Evolutionary conservation across 106 monocot species (phyloP).

Genomic region (Amphibolis antarctica): DNA sequence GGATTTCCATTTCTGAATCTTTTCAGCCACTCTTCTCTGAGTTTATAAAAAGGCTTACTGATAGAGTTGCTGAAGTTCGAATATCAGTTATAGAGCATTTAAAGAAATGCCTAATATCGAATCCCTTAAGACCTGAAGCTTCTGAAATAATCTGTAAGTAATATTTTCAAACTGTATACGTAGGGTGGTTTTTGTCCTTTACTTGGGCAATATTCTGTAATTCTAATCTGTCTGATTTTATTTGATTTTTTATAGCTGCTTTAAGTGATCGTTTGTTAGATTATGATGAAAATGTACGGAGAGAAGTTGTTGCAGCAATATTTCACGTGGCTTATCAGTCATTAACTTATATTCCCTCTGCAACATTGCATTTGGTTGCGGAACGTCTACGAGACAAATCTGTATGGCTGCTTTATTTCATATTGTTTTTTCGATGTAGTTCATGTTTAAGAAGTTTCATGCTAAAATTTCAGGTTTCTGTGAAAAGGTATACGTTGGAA

Average conservation of each 20-base stretch:
- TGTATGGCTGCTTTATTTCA: conserved; percentile 26
- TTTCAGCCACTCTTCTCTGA: conserved; percentile 82
- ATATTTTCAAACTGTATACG: neutral
- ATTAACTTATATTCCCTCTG: conserved; percentile 39
- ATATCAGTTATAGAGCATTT: conserved; percentile 68
- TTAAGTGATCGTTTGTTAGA: conserved; percentile 74
- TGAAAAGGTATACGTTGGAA: conserved; percentile 84
- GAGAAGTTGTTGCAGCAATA: conserved; percentile 75
- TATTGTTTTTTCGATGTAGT: conserved; percentile 1
- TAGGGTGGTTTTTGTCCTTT: neutral
- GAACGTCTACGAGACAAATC: conserved; percentile 97
- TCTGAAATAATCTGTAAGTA: conserved; percentile 77
- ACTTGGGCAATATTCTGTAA: neutral
- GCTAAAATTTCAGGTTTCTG: conserved; percentile 38
- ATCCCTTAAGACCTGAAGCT: conserved; percentile 66
- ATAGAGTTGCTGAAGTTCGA: conserved; percentile 74
- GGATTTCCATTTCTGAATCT: conserved; percentile 47
- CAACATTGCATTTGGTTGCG: conserved; percentile 48
- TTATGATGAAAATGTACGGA: conserved; percentile 92
- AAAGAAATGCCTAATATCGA: conserved; percentile 70
- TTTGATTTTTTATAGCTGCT: conserved; percentile 43
- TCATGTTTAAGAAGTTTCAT: neutral
- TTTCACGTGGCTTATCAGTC: conserved; percentile 62
- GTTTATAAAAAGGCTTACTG: conserved; percentile 84
- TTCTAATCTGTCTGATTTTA: neutral